Conservation (phyloP, 2,329 filamentous ascomycete genomes). For the Bipolaris sorokiniana region DNA sequence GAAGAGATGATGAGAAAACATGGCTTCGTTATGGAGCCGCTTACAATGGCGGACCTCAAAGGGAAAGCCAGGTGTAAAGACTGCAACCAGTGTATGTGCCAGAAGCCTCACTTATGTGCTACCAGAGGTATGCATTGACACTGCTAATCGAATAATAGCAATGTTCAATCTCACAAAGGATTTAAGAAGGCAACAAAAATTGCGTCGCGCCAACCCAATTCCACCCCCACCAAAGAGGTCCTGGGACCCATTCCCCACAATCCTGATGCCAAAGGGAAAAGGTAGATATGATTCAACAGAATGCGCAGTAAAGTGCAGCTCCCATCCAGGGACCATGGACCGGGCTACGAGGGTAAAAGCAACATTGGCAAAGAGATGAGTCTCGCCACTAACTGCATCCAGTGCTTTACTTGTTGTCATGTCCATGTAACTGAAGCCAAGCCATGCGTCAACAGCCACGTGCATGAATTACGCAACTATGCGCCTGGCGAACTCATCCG, state of each 20-base stretch:
- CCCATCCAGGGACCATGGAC: background rate
- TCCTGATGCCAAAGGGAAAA: background rate
- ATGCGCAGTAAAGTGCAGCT: background rate
- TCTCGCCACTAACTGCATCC: background rate
- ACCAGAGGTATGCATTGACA: background rate
- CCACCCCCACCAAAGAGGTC: background rate
- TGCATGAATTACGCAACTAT: constrained; percentile 12
- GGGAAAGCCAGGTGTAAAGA: constrained; percentile 17
- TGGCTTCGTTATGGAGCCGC: constrained; percentile 13
- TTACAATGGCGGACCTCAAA: constrained; percentile 17
- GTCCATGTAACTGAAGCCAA: constrained; percentile 9
- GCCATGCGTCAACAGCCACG: constrained; percentile 12
- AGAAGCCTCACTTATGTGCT: background rate
- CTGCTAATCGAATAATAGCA: constrained; percentile 1
- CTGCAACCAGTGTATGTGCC: constrained; percentile 19
- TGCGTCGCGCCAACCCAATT: background rate
- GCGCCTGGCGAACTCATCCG: constrained; percentile 12
- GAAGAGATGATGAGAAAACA: constrained; percentile 9
- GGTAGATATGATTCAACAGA: background rate
- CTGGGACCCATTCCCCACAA: background rate
- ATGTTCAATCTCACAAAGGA: constrained; percentile 4
- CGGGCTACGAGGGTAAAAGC: background rate
- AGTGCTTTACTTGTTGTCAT: constrained; percentile 22
- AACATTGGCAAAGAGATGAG: too few relatives aligned
- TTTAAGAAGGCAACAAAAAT: background rate